These are phyloP conservation scores for Prunus mira DNA, from an alignment of 306 rosid species.

Conservation along the genomic window DNA sequence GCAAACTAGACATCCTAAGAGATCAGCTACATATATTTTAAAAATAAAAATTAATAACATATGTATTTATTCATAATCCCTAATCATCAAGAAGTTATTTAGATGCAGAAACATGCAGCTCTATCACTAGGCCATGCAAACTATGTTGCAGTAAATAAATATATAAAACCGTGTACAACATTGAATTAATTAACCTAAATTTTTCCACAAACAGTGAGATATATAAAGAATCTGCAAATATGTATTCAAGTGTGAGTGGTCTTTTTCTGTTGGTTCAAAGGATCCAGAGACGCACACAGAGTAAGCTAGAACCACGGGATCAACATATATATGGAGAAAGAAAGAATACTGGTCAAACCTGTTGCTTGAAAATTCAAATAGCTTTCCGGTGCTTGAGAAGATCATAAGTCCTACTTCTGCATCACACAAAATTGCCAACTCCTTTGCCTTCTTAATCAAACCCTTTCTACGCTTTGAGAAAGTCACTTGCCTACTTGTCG, in stretches of 20 bases:
- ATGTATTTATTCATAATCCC: neutral
- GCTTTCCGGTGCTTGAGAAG: slow-evolving; percentile 75
- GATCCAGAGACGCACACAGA: neutral
- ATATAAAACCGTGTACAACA: neutral
- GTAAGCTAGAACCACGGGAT: neutral
- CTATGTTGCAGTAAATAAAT: neutral
- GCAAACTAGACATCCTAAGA: neutral
- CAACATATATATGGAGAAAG: neutral
- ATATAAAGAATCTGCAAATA: neutral
- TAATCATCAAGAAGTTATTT: neutral
- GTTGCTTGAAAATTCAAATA: slow-evolving; percentile 75
- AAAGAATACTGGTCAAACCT: slow-evolving; percentile 31
- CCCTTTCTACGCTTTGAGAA: slow-evolving; percentile 94
- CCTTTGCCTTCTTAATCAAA: slow-evolving; percentile 81
- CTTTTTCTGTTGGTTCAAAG: too few species aligned
- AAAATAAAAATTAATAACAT: neutral
- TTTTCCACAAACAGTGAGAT: neutral
- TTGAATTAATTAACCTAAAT: neutral
- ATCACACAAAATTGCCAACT: slow-evolving; percentile 79
- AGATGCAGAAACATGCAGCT: neutral
- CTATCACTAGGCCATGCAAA: neutral
- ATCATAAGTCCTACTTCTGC: slow-evolving; percentile 78
- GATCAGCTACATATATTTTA: neutral
- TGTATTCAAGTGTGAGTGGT: too few species aligned
- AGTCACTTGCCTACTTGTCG: slow-evolving; percentile 82